Percentiles rank a stretch among this genome's conserved stretches.
These are phyloP conservation scores for Populus tremula DNA, from an alignment of 345 rosid species.

Conservation along the genomic window DNA sequence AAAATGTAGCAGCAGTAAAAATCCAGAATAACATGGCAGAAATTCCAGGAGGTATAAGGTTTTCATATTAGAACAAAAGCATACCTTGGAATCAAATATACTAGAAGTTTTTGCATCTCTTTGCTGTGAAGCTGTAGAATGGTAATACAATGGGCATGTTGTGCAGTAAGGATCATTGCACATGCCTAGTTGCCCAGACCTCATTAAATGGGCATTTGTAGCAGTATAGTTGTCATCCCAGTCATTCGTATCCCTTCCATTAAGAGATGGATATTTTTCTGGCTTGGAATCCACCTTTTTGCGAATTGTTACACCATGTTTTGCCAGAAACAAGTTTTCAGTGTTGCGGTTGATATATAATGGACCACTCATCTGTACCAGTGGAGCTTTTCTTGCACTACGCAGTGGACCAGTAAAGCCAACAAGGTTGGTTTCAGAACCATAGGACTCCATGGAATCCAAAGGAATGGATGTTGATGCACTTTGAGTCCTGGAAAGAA, in stretches of 20 bases:
- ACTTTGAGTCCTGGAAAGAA: conserved; percentile 48
- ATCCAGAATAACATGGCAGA: neutral
- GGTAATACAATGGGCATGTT: conserved; percentile 71
- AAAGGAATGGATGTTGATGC: conserved; percentile 60
- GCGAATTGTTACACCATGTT: conserved; percentile 22
- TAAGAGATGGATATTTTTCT: conserved; percentile 35
- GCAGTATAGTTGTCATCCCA: conserved; percentile 39
- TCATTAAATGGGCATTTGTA: conserved; percentile 64
- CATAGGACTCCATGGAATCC: conserved; percentile 46
- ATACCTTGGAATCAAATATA: conserved; percentile 54
- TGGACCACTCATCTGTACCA: conserved; percentile 73
- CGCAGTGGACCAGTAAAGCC: conserved; percentile 86
- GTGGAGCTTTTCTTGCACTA: conserved; percentile 50
- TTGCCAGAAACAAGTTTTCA: conserved; percentile 29
- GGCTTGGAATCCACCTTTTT: conserved; percentile 29
- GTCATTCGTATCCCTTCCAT: conserved; percentile 37
- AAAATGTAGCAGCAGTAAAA: neutral
- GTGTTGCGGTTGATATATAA: conserved; percentile 36
- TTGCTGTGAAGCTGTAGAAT: conserved; percentile 34
- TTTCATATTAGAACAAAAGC: neutral
- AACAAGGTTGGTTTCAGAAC: conserved; percentile 35
- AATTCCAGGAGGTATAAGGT: neutral
- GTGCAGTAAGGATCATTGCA: conserved; percentile 94
- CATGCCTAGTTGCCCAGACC: conserved; percentile 83
- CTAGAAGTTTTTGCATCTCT: conserved; percentile 41